Evolutionary conservation across 306 rosid genomes (phyloP), one percentile per base, ranked within the genome.

Genomic region (Quillaja saponaria): DNA sequence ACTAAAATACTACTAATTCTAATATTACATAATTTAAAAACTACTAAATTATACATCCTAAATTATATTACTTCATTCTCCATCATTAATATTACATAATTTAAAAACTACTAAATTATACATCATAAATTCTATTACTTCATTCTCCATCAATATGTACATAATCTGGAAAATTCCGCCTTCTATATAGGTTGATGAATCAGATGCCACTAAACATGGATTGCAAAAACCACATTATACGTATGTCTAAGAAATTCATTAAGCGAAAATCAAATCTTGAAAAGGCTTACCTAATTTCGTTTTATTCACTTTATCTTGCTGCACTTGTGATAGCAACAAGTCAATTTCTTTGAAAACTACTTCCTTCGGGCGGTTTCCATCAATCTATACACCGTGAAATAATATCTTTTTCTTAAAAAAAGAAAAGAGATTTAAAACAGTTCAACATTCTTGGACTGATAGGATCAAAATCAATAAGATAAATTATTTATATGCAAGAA

Each of bases 321-420:
- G 87, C 54, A 82, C 63, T 73, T 74, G 88, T 18, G 82, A 79
- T 58, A 92, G 66, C 34, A 80, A 63, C 52, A 88, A 77, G 66
- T 79, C 87, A 66, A 92, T 74, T 62, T 84, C 94, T 68, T 81
- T 67, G 65, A 88, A 92, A 73, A 92, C 75, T 67, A 49, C 86
- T 51, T 76, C 85, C 66, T 86, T 92, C 13, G 85, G 49, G 59
- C 74, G 84, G 69, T 84, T 86, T 38, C 98, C 98, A 73, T 92
- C 79, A 21, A 92, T 76, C 98, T 92, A 79, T 42, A 49, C 35
- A 71, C 46, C 75, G 71, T 64, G 37, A 18, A 48, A 71, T 18
- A 65, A 25, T 18, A 12, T n/a, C n/a, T n/a, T 5, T 37, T 37
- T 5, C 6, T 5, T 31, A 12, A 46, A 19, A 15, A 13, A 42